phyloP scores from a whole-genome alignment of 73 alveolate genomes.

The Urostyla sp. region DNA sequence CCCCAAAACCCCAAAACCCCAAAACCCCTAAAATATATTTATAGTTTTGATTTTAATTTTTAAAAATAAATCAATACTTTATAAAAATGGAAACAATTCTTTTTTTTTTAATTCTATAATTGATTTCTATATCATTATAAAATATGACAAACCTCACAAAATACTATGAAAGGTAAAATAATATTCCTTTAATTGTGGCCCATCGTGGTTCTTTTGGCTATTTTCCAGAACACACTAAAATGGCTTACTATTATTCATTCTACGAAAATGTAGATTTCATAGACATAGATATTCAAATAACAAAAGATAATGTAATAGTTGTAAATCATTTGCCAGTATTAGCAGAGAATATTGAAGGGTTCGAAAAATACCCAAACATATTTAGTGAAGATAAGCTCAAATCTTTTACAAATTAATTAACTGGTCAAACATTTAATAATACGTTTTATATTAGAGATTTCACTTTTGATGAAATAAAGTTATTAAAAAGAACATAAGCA shows the following conservation, averaged over 20 bases:
- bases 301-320: slow-evolving; percentile 65
- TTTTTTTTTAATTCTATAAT: too few relatives aligned
- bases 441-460: slow-evolving; percentile 60
- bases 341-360: slow-evolving; percentile 26
- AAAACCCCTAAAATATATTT: too few relatives aligned
- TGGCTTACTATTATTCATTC: slow-evolving; percentile 63
- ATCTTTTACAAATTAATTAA: slow-evolving; percentile 14
- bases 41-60: too few relatives aligned
- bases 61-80: too few relatives aligned
- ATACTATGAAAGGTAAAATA: too few relatives aligned
- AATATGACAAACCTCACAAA: too few relatives aligned
- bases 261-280: slow-evolving; percentile 71
- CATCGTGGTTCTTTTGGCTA: slow-evolving; percentile 80
- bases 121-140: too few relatives aligned
- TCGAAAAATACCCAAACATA: slow-evolving; percentile 26
- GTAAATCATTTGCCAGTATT: slow-evolving; percentile 67
- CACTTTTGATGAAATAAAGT: slow-evolving; percentile 44
- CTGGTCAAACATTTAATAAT: slow-evolving; percentile 1
- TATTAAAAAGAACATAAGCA: slow-evolving; percentile 40
- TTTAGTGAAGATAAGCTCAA: slow-evolving; percentile 21
- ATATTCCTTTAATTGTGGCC: slow-evolving; percentile 56
- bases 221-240: slow-evolving; percentile 76
- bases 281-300: slow-evolving; percentile 71
- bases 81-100: too few relatives aligned
- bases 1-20: too few relatives aligned